These are phyloP conservation scores for Ligustrum vulgare DNA, from an alignment of 257 asterid species.

Conservation along the genomic window DNA sequence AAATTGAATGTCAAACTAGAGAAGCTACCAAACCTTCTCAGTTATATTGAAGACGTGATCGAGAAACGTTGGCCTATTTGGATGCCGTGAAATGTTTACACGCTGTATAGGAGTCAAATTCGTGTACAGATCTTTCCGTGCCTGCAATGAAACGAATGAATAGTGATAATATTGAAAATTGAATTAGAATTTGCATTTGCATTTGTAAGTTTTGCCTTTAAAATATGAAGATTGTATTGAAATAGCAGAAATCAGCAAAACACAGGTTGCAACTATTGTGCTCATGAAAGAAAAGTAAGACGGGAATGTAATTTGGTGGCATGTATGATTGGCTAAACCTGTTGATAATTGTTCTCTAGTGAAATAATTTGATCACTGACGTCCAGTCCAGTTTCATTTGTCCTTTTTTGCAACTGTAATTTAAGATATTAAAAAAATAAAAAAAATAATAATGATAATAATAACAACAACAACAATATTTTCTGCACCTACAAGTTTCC, in stretches of 20 bases:
- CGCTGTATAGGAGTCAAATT: conserved; percentile 83
- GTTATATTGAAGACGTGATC: conserved; percentile 88
- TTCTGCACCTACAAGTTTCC: not conserved
- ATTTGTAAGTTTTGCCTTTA: conserved; percentile 13
- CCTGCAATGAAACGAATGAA: conserved; percentile 67
- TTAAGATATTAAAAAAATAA: not conserved
- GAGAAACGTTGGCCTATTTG: conserved; percentile 87
- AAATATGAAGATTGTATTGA: conserved; percentile 5
- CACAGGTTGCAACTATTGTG: conserved; percentile 11
- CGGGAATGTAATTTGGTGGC: conserved; percentile 12
- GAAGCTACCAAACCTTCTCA: conserved; percentile 56
- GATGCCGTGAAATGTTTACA: conserved; percentile 80
- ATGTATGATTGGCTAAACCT: conserved; percentile 51
- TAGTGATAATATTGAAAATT: not conserved
- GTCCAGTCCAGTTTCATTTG: conserved; percentile 90
- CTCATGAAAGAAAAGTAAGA: conserved; percentile 8
- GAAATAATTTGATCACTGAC: conserved; percentile 74
- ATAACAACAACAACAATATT: not conserved
- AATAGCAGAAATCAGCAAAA: not conserved
- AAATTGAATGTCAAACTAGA: conserved; percentile 23
- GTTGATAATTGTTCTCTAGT: conserved; percentile 77
- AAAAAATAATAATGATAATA: too few species aligned
- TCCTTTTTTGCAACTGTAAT: conserved; percentile 84
- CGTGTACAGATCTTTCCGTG: conserved; percentile 70
- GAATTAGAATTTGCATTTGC: conserved; percentile 16